phyloP scores from a whole-genome alignment of 495 filamentous ascomycete genomes.

The Halenospora varia region DNA sequence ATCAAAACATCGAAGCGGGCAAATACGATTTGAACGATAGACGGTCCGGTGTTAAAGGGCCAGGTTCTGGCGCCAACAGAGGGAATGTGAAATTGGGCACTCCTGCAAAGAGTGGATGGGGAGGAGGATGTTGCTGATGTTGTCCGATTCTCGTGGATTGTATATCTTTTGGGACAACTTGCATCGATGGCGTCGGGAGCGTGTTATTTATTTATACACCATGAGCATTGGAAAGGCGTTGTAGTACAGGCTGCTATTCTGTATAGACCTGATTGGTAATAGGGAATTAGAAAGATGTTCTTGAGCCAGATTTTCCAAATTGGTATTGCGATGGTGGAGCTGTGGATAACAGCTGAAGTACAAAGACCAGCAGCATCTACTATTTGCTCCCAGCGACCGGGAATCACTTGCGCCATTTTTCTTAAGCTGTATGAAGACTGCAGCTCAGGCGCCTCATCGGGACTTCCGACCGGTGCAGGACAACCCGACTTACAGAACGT shows the following conservation, averaged over 20 bases:
- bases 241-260: neutral
- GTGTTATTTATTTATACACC: conserved; percentile 19
- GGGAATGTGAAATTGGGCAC: conserved; percentile 33
- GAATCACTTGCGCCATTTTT: no score
- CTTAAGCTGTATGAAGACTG: no score
- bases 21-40: conserved; percentile 93
- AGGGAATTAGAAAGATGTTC: no score
- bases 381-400: no score
- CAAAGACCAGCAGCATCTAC: no score
- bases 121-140: conserved; percentile 17
- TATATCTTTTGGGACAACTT: neutral
- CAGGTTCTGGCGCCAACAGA: conserved; percentile 39
- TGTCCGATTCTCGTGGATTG: neutral
- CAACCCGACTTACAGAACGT: no score
- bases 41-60: conserved; percentile 86
- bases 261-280: neutral
- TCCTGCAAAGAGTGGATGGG: conserved; percentile 18
- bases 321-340: no score
- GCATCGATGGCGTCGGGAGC: conserved; percentile 17
- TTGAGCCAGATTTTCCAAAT: no score
- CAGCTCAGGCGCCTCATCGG: no score
- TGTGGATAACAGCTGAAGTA: no score
- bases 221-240: conserved; percentile 17
- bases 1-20: conserved; percentile 89
- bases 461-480: no score